Percentiles rank a stretch among this genome's conserved stretches.
These are phyloP conservation scores for Salvia rosmarinus DNA, from an alignment of 257 asterid species.

Conservation along the genomic window DNA sequence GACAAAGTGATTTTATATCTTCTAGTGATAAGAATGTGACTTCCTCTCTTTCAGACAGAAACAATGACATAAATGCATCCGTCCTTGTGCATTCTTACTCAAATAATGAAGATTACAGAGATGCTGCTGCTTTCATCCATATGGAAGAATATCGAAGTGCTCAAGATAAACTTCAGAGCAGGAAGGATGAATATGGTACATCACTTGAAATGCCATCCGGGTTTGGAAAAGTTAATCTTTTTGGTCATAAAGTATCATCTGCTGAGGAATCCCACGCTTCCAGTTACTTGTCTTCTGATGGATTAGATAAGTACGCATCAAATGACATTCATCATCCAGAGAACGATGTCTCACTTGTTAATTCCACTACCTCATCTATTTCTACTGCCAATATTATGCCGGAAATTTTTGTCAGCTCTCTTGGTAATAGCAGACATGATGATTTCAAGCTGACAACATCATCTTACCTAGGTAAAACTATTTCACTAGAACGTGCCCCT, in stretches of 20 bases:
- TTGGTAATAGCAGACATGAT: conserved; percentile 41
- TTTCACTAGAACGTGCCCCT: conserved; percentile 15
- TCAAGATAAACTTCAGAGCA: conserved; percentile 37
- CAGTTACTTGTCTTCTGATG: conserved; percentile 43
- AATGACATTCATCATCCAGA: conserved; percentile 37
- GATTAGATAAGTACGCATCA: conserved; percentile 37
- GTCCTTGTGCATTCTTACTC: conserved; percentile 34
- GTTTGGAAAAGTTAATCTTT: conserved; percentile 34
- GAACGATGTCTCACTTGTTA: conserved; percentile 44
- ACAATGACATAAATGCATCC: conserved; percentile 32
- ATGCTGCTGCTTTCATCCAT: conserved; percentile 40
- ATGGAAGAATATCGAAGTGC: conserved; percentile 40
- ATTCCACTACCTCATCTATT: conserved; percentile 46
- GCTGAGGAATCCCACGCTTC: conserved; percentile 41
- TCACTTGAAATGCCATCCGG: conserved; percentile 45
- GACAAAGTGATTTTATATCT: conserved; percentile 40
- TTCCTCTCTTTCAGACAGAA: conserved; percentile 39
- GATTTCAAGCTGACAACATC: conserved; percentile 44
- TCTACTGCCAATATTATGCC: conserved; percentile 43
- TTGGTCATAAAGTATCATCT: conserved; percentile 38
- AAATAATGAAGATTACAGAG: conserved; percentile 45
- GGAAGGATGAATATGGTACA: conserved; percentile 48
- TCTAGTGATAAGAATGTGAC: conserved; percentile 35
- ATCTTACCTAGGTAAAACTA: conserved; percentile 56
- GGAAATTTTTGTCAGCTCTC: conserved; percentile 42